phyloP scores from a whole-genome alignment of 2,329 filamentous ascomycete genomes.

The Diaporthe sp. region DNA sequence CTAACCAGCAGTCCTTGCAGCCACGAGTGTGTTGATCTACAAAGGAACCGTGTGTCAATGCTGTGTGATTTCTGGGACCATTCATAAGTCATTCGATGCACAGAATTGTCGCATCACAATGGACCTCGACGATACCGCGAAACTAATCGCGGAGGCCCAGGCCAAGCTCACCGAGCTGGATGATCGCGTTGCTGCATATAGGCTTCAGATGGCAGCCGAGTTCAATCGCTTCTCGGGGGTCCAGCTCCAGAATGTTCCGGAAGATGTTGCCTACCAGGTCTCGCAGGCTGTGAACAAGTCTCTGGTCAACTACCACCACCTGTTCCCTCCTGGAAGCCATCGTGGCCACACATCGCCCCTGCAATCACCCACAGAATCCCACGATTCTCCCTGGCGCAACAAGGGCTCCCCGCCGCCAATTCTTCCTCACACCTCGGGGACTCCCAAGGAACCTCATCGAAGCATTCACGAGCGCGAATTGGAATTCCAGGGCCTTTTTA shows the following conservation, averaged over 20 bases:
- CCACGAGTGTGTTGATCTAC: constrained; percentile 7
- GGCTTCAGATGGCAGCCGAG: constrained; percentile 69
- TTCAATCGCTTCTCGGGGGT: constrained; percentile 68
- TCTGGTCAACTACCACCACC: constrained; percentile 60
- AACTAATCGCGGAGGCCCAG: constrained; percentile 66
- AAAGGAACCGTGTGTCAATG: constrained; percentile 15
- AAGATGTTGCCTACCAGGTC: constrained; percentile 62
- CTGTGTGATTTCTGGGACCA: constrained; percentile 4
- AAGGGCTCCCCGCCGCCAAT: constrained; percentile 56
- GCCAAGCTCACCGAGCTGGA: constrained; percentile 70
- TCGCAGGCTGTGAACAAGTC: constrained; percentile 61
- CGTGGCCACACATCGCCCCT: constrained; percentile 8
- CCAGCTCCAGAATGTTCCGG: constrained; percentile 63
- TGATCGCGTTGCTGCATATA: constrained; percentile 68
- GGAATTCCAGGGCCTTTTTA: constrained; percentile 75
- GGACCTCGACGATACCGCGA: constrained; percentile 45
- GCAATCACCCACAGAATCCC: constrained; percentile 36
- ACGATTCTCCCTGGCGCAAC: constrained; percentile 33
- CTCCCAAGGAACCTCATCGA: constrained; percentile 54
- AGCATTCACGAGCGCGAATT: constrained; percentile 69
- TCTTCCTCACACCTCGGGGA: constrained; percentile 56
- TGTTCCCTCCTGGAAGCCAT: constrained; percentile 47
- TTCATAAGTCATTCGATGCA: constrained; percentile 23
- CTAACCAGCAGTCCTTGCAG: constrained; percentile 20
- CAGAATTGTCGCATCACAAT: constrained; percentile 25